Base-by-base conservation (phyloP, 257 asterid genomes). In the Nicotiana otophora region DNA sequence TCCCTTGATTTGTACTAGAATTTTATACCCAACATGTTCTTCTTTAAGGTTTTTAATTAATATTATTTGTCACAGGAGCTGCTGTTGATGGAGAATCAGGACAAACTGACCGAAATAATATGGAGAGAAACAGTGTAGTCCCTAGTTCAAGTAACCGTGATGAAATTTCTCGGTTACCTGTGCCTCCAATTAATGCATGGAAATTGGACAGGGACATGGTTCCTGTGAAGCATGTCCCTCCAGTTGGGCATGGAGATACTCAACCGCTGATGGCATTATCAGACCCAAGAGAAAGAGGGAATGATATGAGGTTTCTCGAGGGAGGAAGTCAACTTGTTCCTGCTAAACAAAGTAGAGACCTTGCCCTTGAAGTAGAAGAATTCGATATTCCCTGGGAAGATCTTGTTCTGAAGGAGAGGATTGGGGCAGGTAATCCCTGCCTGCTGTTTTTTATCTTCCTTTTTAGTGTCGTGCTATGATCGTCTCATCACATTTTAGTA, bases 371-470 rank as follows among this genome's bases (percentile, higher is more conserved):
- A 12, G 86, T 91, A 23, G 98, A 91, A 78, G 98, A 93, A 87
- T 88, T 96, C 75, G 91, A 88, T 84, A 96, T 96, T 76, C 97
- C 97, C 12, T 93, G 98, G 98, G 92, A 88, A 72, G 98, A 96
- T 89, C 96, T 96, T 89, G 92, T 84, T 67, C 65, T 94, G 36
- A 96, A 89, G 89, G 98, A 96, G 92, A 90, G 86, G 83, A 92
- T 96, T 79, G 99, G 98, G 83, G 91, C 98, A 89, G 99, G 99
- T 96, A 92, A 85, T 83, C 46, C 63, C 15, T 66, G 85, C 80
- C 80, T 77, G 82, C 85, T 51, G 9, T 51, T 58, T 51, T 72
- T 51, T 75, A 28, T 51, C 79, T 20, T 46, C 61, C 54, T 20
- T 11, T 23, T 46, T 7, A 14, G 31, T 23, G 34, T 23, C 2